A percentile compares a stretch with the other conserved stretches of the same genome.
Evolutionary conservation across 2,329 filamentous ascomycete genomes (phyloP).

Genomic region (Triangularia verruculosa): DNA sequence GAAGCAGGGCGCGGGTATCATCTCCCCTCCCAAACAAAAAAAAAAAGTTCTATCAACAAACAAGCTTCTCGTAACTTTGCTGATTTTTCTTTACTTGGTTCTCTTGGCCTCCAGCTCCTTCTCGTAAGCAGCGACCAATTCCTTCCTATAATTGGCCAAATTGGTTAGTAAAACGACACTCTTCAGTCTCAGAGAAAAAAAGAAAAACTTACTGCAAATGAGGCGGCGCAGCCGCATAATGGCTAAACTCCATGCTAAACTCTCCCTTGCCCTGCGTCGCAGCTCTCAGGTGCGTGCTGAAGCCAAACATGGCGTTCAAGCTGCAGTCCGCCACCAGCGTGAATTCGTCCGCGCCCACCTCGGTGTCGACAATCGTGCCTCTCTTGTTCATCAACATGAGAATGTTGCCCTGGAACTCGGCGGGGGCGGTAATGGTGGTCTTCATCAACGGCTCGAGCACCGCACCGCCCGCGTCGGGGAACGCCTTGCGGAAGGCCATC

Average conservation of each 20-base stretch:
- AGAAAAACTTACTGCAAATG: conserved; percentile 76
- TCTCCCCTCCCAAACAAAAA: not conserved
- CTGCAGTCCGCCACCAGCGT: conserved; percentile 89
- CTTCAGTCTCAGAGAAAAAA: not conserved
- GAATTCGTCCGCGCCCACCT: conserved; percentile 91
- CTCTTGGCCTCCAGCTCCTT: conserved; percentile 57
- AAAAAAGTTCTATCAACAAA: no score
- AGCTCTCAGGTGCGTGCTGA: conserved; percentile 84
- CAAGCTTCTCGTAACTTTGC: no score
- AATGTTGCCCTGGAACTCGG: conserved; percentile 96
- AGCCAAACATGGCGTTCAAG: conserved; percentile 97
- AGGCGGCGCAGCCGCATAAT: conserved; percentile 82
- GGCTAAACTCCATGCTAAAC: conserved; percentile 98
- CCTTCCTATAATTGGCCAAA: conserved; percentile 44
- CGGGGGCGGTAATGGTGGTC: conserved; percentile 91
- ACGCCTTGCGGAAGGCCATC: conserved; percentile 94
- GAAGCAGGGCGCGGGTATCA: not conserved
- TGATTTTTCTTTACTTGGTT: conserved; percentile 45
- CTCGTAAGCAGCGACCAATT: conserved; percentile 57
- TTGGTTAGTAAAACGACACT: conserved; percentile 33
- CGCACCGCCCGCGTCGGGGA: conserved; percentile 73
- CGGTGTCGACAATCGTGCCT: conserved; percentile 90
- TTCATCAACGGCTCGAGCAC: conserved; percentile 98
- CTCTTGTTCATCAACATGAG: conserved; percentile 96
- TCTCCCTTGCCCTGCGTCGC: conserved; percentile 98